Percentiles rank a stretch among this genome's conserved stretches.
Evolutionary conservation across 805 yeast genomes (phyloP).

Genomic region (Schwanniomyces sp.): DNA sequence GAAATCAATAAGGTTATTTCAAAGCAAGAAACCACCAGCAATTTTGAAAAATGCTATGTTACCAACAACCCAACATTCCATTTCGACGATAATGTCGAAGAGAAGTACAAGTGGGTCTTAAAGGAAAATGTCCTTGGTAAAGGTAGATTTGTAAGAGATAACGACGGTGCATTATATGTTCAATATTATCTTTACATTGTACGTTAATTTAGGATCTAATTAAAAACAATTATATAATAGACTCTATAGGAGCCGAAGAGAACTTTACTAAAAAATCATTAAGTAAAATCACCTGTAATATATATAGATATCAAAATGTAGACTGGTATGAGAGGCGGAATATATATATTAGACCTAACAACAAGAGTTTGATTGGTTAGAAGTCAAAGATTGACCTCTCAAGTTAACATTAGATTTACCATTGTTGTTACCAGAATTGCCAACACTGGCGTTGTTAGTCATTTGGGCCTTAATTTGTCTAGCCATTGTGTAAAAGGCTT

Average conservation of each 20-base stretch:
- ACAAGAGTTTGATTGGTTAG: constrained; percentile 38
- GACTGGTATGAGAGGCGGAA: neutral
- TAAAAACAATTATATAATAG: neutral
- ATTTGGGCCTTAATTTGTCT: constrained; percentile 96
- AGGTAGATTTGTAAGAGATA: constrained; percentile 57
- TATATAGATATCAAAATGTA: constrained; percentile 1
- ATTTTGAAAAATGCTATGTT: constrained; percentile 49
- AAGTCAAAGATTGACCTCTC: constrained; percentile 60
- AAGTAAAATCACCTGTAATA: neutral
- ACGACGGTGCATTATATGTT: constrained; percentile 45
- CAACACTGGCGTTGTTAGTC: constrained; percentile 59
- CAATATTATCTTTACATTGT: constrained; percentile 52
- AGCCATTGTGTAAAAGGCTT: constrained; percentile 98
- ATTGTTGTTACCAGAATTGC: constrained; percentile 23
- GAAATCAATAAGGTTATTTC: constrained; percentile 32
- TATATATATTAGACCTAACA: constrained; percentile 21
- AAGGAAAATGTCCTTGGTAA: constrained; percentile 52
- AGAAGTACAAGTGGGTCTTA: constrained; percentile 51
- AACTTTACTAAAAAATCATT: neutral
- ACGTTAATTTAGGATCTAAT: neutral
- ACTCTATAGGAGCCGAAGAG: neutral
- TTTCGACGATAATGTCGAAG: constrained; percentile 42
- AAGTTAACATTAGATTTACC: constrained; percentile 69
- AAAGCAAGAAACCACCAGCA: constrained; percentile 24
- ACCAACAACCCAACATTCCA: constrained; percentile 47